phyloP scores from a whole-genome alignment of 2,329 filamentous ascomycete species.

The Dactylellina parvicollis region DNA sequence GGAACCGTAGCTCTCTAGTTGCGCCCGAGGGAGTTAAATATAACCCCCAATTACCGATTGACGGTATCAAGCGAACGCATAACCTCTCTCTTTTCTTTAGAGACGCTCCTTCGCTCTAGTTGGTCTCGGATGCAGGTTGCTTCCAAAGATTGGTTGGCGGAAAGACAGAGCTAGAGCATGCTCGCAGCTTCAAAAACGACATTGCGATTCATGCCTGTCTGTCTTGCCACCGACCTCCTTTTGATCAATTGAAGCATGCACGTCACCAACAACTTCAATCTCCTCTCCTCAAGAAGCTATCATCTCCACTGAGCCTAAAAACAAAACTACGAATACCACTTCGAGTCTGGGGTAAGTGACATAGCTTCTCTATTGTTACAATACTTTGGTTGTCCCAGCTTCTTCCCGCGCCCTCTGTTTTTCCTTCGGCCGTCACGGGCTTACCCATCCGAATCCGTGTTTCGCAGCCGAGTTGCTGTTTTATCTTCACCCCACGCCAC shows the following conservation, averaged over 20 bases:
- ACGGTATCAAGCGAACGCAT: too few relatives aligned
- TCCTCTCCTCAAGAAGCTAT: not conserved
- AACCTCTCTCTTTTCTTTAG: too few relatives aligned
- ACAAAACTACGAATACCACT: not conserved
- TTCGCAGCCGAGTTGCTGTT: not conserved
- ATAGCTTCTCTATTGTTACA: not conserved
- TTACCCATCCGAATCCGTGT: not conserved
- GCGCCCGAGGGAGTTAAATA: too few relatives aligned
- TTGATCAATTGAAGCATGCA: not conserved
- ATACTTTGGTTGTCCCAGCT: too few relatives aligned
- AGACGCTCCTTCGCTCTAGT: not conserved
- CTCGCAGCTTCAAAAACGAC: not conserved
- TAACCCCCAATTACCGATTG: too few relatives aligned
- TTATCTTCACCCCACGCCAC: not conserved
- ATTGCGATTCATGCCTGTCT: not conserved
- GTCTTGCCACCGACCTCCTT: not conserved
- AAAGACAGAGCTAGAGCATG: not conserved
- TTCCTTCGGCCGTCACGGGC: not conserved
- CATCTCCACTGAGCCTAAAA: not conserved
- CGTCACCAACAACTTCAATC: not conserved
- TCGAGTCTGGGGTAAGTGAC: not conserved
- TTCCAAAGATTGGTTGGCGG: not conserved
- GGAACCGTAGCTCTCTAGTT: too few relatives aligned
- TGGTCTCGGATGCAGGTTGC: not conserved
- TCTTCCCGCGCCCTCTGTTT: not conserved